These are phyloP conservation scores for Penicillium verhagenii DNA, from an alignment of 495 filamentous ascomycete species.

Conservation along the genomic window DNA sequence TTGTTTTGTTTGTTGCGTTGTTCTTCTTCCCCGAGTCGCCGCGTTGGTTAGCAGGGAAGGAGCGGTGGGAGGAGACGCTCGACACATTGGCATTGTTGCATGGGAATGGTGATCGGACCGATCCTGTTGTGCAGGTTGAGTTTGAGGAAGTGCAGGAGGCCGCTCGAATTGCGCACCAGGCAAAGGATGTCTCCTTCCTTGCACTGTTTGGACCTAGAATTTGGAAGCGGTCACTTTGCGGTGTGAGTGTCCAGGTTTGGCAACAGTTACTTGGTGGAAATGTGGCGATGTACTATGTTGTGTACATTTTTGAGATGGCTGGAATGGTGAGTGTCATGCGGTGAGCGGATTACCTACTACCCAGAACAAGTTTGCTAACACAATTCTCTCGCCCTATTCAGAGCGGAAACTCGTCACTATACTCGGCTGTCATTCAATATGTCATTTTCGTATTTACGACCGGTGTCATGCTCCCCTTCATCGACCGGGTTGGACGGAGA, in stretches of 20 bases:
- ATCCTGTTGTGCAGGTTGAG: constrained; percentile 69
- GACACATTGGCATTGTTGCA: constrained; percentile 68
- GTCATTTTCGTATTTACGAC: constrained; percentile 74
- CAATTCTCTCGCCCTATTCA: constrained; percentile 23
- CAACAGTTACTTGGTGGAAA: constrained; percentile 69
- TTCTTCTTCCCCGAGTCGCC: constrained; percentile 72
- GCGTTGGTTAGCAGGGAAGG: constrained; percentile 69
- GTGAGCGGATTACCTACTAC: too few relatives aligned
- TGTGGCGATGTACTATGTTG: constrained; percentile 68
- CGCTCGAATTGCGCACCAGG: constrained; percentile 47
- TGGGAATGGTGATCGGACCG: constrained; percentile 58
- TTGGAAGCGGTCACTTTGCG: constrained; percentile 71
- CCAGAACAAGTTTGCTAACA: background rate
- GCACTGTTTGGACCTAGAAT: constrained; percentile 60
- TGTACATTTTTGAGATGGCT: constrained; percentile 70
- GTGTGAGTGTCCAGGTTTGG: constrained; percentile 65
- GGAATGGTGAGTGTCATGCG: constrained; percentile 35
- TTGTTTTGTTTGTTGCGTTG: constrained; percentile 61
- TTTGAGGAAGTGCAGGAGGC: constrained; percentile 72
- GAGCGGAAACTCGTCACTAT: constrained; percentile 62
- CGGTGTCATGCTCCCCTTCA: constrained; percentile 64
- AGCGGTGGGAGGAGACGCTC: constrained; percentile 65
- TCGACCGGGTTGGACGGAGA: constrained; percentile 73
- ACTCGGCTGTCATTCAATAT: constrained; percentile 71
- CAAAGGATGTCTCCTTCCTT: constrained; percentile 57